A percentile compares a stretch with the other conserved stretches of the same genome.
These are phyloP conservation scores for Phytophthora rubi DNA, from an alignment of 352 stramenopile species.

Conservation along the genomic window DNA sequence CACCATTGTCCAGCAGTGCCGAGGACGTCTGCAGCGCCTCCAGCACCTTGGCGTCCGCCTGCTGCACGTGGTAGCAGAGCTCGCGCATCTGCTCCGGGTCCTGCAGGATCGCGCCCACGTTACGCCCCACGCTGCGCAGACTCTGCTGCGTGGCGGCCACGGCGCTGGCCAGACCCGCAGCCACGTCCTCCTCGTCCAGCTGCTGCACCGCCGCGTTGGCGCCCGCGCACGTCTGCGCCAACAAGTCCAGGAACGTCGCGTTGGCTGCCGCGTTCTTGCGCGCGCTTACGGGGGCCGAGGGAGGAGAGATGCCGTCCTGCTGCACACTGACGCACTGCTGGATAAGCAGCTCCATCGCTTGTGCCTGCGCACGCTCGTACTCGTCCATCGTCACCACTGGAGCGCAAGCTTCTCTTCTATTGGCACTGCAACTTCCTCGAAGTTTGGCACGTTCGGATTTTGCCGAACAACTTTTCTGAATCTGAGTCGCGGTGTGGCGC, in stretches of 20 bases:
- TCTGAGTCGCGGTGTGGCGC: no score
- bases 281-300: neutral
- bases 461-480: no score
- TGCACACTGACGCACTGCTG: constrained; percentile 52
- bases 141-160: constrained; percentile 69
- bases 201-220: constrained; percentile 58
- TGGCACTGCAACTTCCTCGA: constrained; percentile 2
- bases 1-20: constrained; percentile 29
- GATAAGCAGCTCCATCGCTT: constrained; percentile 65
- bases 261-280: constrained; percentile 32
- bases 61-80: constrained; percentile 63
- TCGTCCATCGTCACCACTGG: constrained; percentile 35
- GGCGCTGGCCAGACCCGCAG: constrained; percentile 51
- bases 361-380: constrained; percentile 55
- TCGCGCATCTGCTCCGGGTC: constrained; percentile 69
- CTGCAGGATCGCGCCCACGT: constrained; percentile 61
- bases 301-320: neutral
- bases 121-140: constrained; percentile 63
- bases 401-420: neutral
- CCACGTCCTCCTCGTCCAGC: constrained; percentile 64
- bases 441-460: no score
- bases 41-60: constrained; percentile 52
- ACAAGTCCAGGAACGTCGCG: constrained; percentile 66
- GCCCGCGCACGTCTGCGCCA: constrained; percentile 72
- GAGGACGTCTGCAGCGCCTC: constrained; percentile 44